These are phyloP conservation scores for Aspergillus fumigatus DNA, from an alignment of 2,329 filamentous ascomycete species.

Conservation along the genomic window DNA sequence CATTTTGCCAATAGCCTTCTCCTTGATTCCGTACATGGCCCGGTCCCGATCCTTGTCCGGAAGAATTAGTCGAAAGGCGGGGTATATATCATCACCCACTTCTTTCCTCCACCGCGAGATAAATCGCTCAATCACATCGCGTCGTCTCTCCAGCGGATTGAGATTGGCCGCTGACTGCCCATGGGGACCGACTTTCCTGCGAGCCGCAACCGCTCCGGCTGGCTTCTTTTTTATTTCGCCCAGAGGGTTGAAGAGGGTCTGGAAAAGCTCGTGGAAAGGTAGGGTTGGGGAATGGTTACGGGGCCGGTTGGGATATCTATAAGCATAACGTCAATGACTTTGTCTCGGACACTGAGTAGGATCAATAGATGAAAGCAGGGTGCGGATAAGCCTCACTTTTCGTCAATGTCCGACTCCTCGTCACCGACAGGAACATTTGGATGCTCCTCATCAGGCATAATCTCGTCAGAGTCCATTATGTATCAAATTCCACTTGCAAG, in stretches of 20 bases:
- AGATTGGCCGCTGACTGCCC: constrained; percentile 46
- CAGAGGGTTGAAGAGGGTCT: constrained; percentile 74
- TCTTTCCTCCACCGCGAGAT: constrained; percentile 81
- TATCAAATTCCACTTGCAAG: not conserved
- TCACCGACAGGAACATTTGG: constrained; percentile 8
- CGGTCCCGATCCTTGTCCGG: constrained; percentile 91
- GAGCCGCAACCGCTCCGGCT: constrained; percentile 49
- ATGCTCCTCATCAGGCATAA: constrained; percentile 14
- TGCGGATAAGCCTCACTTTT: constrained; percentile 19
- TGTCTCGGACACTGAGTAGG: not conserved
- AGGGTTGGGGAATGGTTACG: constrained; percentile 74
- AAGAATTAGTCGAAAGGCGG: constrained; percentile 83
- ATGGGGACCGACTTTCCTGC: constrained; percentile 57
- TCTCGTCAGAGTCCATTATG: constrained; percentile 28
- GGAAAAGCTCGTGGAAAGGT: constrained; percentile 74
- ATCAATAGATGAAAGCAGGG: not conserved
- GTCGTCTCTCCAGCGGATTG: constrained; percentile 71
- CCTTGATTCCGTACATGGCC: constrained; percentile 89
- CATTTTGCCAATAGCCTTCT: constrained; percentile 82
- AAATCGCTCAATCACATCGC: constrained; percentile 79
- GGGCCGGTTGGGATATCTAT: constrained; percentile 75
- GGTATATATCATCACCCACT: constrained; percentile 89
- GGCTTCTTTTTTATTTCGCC: constrained; percentile 72
- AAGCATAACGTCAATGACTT: constrained; percentile 2
- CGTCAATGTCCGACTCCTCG: constrained; percentile 25